A percentile compares a stretch with the other conserved stretches of the same genome.
These are phyloP conservation scores for Mortierella polycephala DNA, from an alignment of 371 early-diverging fungal species.

Conservation along the genomic window DNA sequence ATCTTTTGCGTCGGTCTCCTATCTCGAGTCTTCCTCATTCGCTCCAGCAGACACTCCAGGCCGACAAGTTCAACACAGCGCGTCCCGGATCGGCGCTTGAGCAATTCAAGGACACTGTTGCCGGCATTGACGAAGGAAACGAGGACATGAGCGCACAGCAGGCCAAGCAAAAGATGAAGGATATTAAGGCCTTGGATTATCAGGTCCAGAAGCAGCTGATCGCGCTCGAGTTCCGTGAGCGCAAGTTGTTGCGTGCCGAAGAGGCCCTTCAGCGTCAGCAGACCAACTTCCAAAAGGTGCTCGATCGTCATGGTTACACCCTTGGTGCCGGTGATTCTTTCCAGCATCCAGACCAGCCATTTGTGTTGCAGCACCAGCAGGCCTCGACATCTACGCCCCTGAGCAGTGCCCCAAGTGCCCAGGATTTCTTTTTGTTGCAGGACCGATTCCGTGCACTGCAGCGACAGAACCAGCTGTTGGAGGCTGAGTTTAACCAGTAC, in stretches of 20 bases:
- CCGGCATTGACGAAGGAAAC: background rate
- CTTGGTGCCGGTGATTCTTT: slow-evolving; percentile 14
- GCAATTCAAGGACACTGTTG: background rate
- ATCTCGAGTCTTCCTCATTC: slow-evolving; percentile 49
- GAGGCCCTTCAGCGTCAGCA: slow-evolving; percentile 51
- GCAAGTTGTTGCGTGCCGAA: slow-evolving; percentile 48
- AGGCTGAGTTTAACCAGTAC: slow-evolving; percentile 53
- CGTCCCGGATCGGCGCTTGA: slow-evolving; percentile 9
- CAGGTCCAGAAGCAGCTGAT: slow-evolving; percentile 53
- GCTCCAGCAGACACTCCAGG: slow-evolving; percentile 44
- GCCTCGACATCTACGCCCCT: slow-evolving; percentile 1
- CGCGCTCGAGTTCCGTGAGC: slow-evolving; percentile 54
- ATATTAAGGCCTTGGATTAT: slow-evolving; percentile 49
- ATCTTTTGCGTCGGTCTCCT: slow-evolving; percentile 48
- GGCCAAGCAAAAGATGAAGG: slow-evolving; percentile 50
- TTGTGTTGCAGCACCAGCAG: slow-evolving; percentile 1
- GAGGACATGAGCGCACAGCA: slow-evolving; percentile 36
- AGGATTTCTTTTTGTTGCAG: slow-evolving; percentile 50
- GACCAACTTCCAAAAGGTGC: slow-evolving; percentile 48
- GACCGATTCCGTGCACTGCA: slow-evolving; percentile 50
- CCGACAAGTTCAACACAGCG: slow-evolving; percentile 9
- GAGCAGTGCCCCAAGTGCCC: slow-evolving; percentile 35
- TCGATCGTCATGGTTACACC: slow-evolving; percentile 43
- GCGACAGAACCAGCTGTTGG: slow-evolving; percentile 49
- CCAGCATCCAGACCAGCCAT: slow-evolving; percentile 43